Percentiles rank a stretch among this genome's conserved stretches.
Conservation (phyloP, 2,329 filamentous ascomycete species). For the Rhytidhysteron rufulum region DNA sequence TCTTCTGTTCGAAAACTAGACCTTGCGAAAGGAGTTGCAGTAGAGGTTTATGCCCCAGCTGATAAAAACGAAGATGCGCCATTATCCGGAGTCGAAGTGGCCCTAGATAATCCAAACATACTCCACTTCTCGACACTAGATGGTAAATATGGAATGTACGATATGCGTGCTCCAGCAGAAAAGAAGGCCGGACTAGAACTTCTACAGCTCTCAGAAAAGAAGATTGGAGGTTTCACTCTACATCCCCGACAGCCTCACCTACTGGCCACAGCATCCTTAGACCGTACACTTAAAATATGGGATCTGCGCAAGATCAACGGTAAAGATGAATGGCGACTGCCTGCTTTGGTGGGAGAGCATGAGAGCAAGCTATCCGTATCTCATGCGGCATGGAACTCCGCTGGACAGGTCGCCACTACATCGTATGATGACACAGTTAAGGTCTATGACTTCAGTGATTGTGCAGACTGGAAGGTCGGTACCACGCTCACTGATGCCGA, state of each 20-base stretch:
- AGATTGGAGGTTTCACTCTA: conserved; percentile 90
- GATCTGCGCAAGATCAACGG: conserved; percentile 77
- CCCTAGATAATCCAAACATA: conserved; percentile 63
- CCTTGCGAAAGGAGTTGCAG: conserved; percentile 71
- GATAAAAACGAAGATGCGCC: conserved; percentile 69
- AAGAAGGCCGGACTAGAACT: conserved; percentile 53
- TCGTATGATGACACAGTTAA: conserved; percentile 96
- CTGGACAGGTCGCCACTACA: conserved; percentile 82
- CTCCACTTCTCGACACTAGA: conserved; percentile 86
- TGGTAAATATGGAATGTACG: conserved; percentile 76
- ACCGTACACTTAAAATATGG: conserved; percentile 88
- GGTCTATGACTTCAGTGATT: conserved; percentile 70
- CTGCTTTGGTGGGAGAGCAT: conserved; percentile 75
- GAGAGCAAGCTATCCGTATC: conserved; percentile 80
- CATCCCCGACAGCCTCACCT: conserved; percentile 78
- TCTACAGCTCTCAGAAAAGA: conserved; percentile 81
- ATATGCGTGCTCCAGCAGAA: conserved; percentile 59
- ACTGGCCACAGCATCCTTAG: conserved; percentile 82
- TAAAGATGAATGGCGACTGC: conserved; percentile 57
- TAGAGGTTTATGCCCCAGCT: conserved; percentile 74
- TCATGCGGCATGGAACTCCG: conserved; percentile 84
- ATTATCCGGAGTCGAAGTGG: conserved; percentile 80
- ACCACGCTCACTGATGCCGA: conserved; percentile 56
- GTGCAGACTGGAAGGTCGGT: conserved; percentile 48
- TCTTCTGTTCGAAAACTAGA: conserved; percentile 87